phyloP scores from a whole-genome alignment of 2,329 filamentous ascomycete genomes.

The Monosporascus sp. region DNA sequence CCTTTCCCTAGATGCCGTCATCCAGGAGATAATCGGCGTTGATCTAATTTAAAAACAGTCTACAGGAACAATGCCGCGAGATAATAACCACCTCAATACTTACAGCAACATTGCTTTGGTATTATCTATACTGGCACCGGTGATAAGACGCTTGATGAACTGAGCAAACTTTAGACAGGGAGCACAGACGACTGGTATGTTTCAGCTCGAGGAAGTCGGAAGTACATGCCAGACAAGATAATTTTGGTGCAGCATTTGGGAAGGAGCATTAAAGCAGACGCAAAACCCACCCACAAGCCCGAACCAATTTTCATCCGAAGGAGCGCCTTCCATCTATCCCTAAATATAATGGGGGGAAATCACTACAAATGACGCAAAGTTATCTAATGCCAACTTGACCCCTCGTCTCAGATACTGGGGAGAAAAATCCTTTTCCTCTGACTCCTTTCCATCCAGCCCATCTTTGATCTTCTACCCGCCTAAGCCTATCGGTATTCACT shows the following conservation, averaged over 20 bases:
- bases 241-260: background rate
- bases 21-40: too few relatives aligned
- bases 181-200: background rate
- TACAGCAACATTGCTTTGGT: too few relatives aligned
- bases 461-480: constrained; percentile 4
- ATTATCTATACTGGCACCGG: too few relatives aligned
- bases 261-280: background rate
- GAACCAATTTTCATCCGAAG: background rate
- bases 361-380: background rate
- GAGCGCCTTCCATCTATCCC: background rate
- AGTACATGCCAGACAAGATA: too few relatives aligned
- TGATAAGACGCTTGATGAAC: background rate
- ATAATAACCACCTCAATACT: too few relatives aligned
- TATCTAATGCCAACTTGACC: too few relatives aligned
- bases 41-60: too few relatives aligned
- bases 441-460: background rate
- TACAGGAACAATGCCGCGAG: too few relatives aligned
- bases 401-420: background rate
- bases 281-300: too few relatives aligned
- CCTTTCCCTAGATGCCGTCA: too few relatives aligned
- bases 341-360: background rate
- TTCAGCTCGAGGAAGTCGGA: background rate
- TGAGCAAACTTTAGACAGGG: background rate
- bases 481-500: background rate
- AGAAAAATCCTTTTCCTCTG: background rate